A percentile compares a stretch with the other conserved stretches of the same genome.
Conservation (phyloP, 2,329 filamentous ascomycete species). For the Zymoseptoria crescenta region DNA sequence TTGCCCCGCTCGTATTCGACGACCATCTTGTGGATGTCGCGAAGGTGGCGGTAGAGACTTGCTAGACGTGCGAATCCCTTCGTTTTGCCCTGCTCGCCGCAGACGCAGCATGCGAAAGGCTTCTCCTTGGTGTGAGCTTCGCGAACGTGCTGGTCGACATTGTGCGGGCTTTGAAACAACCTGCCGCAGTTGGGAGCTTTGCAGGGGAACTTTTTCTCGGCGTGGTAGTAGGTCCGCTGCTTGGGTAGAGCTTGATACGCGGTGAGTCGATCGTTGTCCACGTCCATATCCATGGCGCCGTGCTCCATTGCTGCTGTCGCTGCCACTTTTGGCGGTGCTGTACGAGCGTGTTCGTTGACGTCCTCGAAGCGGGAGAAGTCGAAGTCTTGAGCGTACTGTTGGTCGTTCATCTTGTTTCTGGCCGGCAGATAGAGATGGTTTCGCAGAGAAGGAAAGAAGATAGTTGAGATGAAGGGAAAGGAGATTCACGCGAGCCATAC, state of each 20-base stretch:
- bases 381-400: not conserved
- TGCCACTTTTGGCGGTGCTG: not conserved
- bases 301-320: not conserved
- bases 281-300: not conserved
- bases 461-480: not conserved
- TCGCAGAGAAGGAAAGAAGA: not conserved
- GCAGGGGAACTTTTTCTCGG: conserved; percentile 10
- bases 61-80: conserved; percentile 1
- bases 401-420: not conserved
- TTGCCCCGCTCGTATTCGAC: not conserved
- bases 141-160: conserved; percentile 16
- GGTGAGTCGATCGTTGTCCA: not conserved
- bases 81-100: not conserved
- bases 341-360: not conserved
- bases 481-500: not conserved
- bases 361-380: not conserved
- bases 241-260: not conserved
- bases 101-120: conserved; percentile 11
- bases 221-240: not conserved
- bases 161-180: conserved; percentile 9
- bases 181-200: conserved; percentile 4
- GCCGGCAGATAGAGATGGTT: not conserved
- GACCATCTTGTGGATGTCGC: not conserved
- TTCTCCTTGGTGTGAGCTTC: conserved; percentile 14
- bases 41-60: conserved; percentile 3